phyloP scores from a whole-genome alignment of 352 stramenopile species.

The Phytopythium kandeliae region DNA sequence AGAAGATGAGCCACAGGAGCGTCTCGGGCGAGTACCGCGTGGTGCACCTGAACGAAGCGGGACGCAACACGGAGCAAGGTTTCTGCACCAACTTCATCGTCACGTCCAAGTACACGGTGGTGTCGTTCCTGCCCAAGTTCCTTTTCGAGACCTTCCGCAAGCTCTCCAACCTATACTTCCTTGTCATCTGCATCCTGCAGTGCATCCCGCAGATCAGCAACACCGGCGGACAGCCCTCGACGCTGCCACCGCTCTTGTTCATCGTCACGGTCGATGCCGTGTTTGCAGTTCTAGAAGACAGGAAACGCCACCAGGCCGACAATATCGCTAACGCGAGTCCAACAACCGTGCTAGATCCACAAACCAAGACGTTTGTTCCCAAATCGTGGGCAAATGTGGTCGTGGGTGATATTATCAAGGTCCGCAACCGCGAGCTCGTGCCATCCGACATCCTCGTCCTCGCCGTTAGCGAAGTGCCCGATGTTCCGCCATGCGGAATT shows the following conservation, averaged over 20 bases:
- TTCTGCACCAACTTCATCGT: constrained; percentile 89
- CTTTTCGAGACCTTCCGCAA: constrained; percentile 89
- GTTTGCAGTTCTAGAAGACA: constrained; percentile 86
- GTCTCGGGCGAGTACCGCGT: constrained; percentile 37
- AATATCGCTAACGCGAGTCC: constrained; percentile 69
- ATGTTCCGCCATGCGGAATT: constrained; percentile 55
- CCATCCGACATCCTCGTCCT: constrained; percentile 85
- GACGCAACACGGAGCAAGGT: constrained; percentile 43
- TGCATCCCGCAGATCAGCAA: constrained; percentile 89
- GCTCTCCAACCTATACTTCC: constrained; percentile 92
- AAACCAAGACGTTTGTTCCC: constrained; percentile 35
- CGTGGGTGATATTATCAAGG: constrained; percentile 80
- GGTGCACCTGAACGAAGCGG: constrained; percentile 53
- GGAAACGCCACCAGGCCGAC: constrained; percentile 82
- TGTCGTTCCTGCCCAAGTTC: constrained; percentile 89
- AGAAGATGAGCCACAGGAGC: neutral
- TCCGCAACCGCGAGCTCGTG: constrained; percentile 76
- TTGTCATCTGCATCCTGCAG: constrained; percentile 86
- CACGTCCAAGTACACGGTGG: constrained; percentile 89
- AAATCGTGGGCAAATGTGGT: constrained; percentile 77
- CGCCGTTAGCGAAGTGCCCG: constrained; percentile 57
- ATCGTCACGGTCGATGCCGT: constrained; percentile 89
- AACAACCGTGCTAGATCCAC: constrained; percentile 51
- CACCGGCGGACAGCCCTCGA: constrained; percentile 82
- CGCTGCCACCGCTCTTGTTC: constrained; percentile 83